Base-by-base conservation (phyloP, 1,284 basidiomycete genomes). In the Moesziomyces antarcticus region DNA sequence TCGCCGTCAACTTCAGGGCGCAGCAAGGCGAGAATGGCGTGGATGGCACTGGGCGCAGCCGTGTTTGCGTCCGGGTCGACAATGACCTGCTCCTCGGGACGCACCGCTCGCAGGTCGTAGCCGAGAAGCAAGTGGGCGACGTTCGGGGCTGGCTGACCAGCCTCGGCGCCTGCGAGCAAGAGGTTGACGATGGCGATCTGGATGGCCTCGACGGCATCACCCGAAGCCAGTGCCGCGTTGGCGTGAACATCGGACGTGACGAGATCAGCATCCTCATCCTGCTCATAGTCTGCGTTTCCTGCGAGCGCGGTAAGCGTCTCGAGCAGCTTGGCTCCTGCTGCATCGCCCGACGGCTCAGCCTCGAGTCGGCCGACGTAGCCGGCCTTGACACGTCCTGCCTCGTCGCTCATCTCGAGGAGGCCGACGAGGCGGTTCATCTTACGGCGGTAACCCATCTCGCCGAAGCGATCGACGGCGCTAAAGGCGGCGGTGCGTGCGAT, bases 71-170 rank as follows among this genome's bases (percentile, higher is more conserved):
- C 89, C 87, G 46, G 85, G 85, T 40, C 86, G 86, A 45, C 85
- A 85, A 86, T 73, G 86, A 86, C 64, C 84, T 85, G 50, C 86
- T 83, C 64, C 78, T 82, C 72, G 84, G 83, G 67, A 83, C 84
- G 51, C 78, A 87, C 85, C 1, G 91, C 81, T 10, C 85, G 81
- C 68, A 87, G 80, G 69, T 88, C 92, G 81, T 95, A 93, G 7
- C 89, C 89, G 35, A 99, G 88, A 10, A 99, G 86, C 84, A 94
- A 92, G 85, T 98, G 94, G 0, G 92, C 92, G 37, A 97, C 82
- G 78, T 96, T 97, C 16, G 95, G 93, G 61, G 90, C 92, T 0
- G 90, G 85, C 11, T 88, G 85, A 46, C 87, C 87, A 0, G 85
- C 82, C n/a, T 88, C 85, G 0, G 94, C 95, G 68, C 92, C 92